A percentile compares a stretch with the other conserved stretches of the same genome.
Conservation (phyloP, 768 basidiomycete genomes). For the Panaeolus cyanescens region DNA sequence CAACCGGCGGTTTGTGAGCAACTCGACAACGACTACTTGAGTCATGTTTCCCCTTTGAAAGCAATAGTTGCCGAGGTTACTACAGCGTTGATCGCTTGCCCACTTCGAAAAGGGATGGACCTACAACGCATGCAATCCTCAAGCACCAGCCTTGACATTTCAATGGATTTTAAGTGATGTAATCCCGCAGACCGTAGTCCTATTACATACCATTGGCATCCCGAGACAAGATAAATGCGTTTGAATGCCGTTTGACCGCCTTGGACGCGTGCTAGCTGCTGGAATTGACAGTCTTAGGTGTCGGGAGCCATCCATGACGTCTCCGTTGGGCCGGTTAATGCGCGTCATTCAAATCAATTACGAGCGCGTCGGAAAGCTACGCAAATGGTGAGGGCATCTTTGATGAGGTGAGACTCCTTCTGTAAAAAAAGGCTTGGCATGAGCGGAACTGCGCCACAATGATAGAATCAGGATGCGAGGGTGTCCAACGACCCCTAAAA, state of each 20-base stretch:
- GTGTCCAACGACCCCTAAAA: background rate
- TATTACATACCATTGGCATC: too few relatives aligned
- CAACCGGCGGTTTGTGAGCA: background rate
- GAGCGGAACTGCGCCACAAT: background rate
- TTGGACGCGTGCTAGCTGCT: too few relatives aligned
- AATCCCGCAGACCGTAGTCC: too few relatives aligned
- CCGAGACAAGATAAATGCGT: too few relatives aligned
- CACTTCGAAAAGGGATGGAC: too few relatives aligned
- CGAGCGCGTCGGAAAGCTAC: background rate
- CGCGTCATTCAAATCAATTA: background rate
- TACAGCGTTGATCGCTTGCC: too few relatives aligned
- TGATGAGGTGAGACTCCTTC: background rate
- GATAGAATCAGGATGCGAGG: background rate
- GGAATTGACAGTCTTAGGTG: background rate
- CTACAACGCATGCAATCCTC: too few relatives aligned
- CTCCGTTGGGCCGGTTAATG: background rate
- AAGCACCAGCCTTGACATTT: too few relatives aligned
- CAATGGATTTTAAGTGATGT: too few relatives aligned
- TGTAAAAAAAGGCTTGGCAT: constrained; percentile 1
- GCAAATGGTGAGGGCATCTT: background rate
- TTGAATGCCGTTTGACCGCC: too few relatives aligned
- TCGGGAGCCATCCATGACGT: background rate
- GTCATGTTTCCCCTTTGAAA: background rate
- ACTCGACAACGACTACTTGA: background rate
- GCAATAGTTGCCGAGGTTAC: background rate